Evolutionary conservation across 495 filamentous ascomycete species (phyloP), one percentile per base, ranked within the genome.

Genomic region (Tuber borchii): DNA sequence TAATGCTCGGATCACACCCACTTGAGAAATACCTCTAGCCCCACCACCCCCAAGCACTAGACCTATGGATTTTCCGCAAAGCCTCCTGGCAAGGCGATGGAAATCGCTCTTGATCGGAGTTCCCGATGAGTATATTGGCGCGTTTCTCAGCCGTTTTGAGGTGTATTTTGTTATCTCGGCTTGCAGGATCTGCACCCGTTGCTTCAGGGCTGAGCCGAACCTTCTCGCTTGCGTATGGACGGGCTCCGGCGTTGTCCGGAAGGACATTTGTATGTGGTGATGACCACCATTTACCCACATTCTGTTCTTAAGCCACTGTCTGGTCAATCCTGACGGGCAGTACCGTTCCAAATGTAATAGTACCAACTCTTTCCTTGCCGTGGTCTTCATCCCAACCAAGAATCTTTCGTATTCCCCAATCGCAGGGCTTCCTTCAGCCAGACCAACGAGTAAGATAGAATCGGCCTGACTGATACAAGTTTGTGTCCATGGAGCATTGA

Each of bases 241-340:
- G 26, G 93, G 90, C 77, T 81, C 79, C 8, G 90, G 85, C 42
- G 90, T 90, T n/a, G 90, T 88, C 48, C 91, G 90, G 84, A 94
- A 96, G 1, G 92, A 87, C 95, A 99, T 97, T 82, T 99, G 95
- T 39, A 99, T 92, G 80, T 99, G 95, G 82, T 97, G 95, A 83
- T 99, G 96, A 56, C 95, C 93, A n/a, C 95, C 95, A 80, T 97
- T 99, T 80, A 99, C 93, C 95, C 95, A 99, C 74, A 97, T 88
- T 0, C 95, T 91, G 82, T 97, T 97, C 80, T 93, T 91, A 34
- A 99, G 87, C 95, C 95, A 99, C 69, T 89, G 88, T 51, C 95
- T 87, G 0, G 95, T 97, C 39, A 96, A 81, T 0, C 95, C 95
- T 34, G 93, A 89, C 2, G 88, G 87, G 74, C 91, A 97, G 83